These are phyloP conservation scores for Globisporangium mamillatum DNA, from an alignment of 352 stramenopile species.

Conservation along the genomic window DNA sequence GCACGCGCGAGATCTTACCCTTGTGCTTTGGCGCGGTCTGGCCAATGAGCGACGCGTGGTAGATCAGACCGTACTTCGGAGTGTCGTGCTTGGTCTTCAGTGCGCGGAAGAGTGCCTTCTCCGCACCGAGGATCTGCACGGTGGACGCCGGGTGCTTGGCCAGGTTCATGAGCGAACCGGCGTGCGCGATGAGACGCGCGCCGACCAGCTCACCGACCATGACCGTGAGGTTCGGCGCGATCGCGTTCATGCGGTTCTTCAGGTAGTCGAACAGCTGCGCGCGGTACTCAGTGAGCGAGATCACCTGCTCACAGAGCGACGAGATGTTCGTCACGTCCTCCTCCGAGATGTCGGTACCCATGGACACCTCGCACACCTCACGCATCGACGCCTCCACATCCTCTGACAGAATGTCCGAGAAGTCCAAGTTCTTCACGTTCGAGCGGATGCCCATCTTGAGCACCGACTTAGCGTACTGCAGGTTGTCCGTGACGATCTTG, in stretches of 20 bases:
- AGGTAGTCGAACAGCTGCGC: constrained; percentile 99
- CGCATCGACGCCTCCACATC: constrained; percentile 95
- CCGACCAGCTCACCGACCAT: constrained; percentile 99
- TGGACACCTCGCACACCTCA: constrained; percentile 98
- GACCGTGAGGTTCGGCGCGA: constrained; percentile 99
- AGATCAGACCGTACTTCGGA: constrained; percentile 99
- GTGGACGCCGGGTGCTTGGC: constrained; percentile 99
- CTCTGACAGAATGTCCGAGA: constrained; percentile 85
- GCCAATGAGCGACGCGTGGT: constrained; percentile 99
- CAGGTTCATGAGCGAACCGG: constrained; percentile 99
- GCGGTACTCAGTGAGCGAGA: constrained; percentile 87
- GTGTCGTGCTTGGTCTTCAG: constrained; percentile 99
- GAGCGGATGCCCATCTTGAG: constrained; percentile 93
- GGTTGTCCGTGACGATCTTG: constrained; percentile 98
- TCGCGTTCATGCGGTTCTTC: constrained; percentile 99
- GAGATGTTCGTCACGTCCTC: constrained; percentile 98
- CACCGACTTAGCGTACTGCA: constrained; percentile 98
- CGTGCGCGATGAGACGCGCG: constrained; percentile 98
- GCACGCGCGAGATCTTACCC: constrained; percentile 98
- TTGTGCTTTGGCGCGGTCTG: constrained; percentile 99
- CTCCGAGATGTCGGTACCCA: constrained; percentile 99
- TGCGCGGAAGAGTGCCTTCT: constrained; percentile 99
- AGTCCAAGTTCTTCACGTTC: constrained; percentile 93
- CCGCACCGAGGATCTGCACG: constrained; percentile 98
- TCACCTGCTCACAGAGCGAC: constrained; percentile 90